Evolutionary conservation across 306 rosid genomes (phyloP), one percentile per base, ranked within the genome.

Genomic region (Cercis canadensis): DNA sequence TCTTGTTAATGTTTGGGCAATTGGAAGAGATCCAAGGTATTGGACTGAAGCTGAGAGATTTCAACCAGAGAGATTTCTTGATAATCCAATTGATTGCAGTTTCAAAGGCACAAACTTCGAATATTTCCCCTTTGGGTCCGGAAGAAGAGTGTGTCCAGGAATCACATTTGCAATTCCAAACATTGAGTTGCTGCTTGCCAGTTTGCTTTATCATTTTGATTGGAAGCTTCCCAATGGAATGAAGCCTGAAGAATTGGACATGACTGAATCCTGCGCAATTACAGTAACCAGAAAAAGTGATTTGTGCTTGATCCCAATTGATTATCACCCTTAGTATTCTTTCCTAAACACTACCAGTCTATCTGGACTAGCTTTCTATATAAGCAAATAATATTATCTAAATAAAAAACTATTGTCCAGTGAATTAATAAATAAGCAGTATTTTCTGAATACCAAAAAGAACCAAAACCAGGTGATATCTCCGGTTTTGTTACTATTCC

Each of bases 171-270:
- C 18, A 14, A 4, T 13, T 0, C 4, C 18, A 11, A 5, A 12
- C 10, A 12, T 31, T 31, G 11, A 31, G 11, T 19, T 57, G 18
- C 6, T 18, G 31, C 18, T 57, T 32, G 62, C 62, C 39, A 57
- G 31, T 29, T 57, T 57, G 62, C 62, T 57, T 57, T 57, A 57
- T 7, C 62, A 57, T 57, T 57, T 57, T 32, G 62, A 65, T 33
- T 65, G 70, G 70, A 65, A 65, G 6, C 58, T 65, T 0, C 41
- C 39, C 39, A 33, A 15, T 39, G 53, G 8, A n/a, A n/a, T n/a
- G n/a, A n/a, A n/a, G n/a, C n/a, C n/a, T n/a, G n/a, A n/a, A n/a
- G n/a, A n/a, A n/a, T 37, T 70, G 46, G 75, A 70, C 13, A 70
- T 70, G 67, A 5, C 13, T 11, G 67, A 70, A 55, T 16, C 14